Evolutionary conservation across 2,329 filamentous ascomycete species (phyloP).

Genomic region (Emmonsiellopsis sp.): DNA sequence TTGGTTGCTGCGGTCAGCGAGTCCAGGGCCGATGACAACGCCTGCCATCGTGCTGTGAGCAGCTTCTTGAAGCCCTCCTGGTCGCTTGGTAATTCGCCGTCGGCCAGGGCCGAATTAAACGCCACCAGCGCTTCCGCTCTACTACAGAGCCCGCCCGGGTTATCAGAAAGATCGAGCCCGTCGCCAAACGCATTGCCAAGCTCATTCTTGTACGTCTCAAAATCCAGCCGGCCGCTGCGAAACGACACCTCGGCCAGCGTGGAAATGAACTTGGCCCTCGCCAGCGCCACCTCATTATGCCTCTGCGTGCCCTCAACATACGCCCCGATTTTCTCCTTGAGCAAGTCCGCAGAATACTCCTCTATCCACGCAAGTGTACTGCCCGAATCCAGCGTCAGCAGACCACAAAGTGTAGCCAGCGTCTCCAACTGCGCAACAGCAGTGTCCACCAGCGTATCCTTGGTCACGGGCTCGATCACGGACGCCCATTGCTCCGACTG

Average conservation of each 20-base stretch:
- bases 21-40: slow-evolving; percentile 43
- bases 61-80: slow-evolving; percentile 22
- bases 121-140: slow-evolving; percentile 50
- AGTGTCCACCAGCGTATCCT: slow-evolving; percentile 58
- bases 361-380: slow-evolving; percentile 49
- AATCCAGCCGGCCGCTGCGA: slow-evolving; percentile 40
- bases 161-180: slow-evolving; percentile 31
- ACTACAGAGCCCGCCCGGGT: slow-evolving; percentile 43
- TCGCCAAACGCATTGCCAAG: slow-evolving; percentile 33
- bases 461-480: slow-evolving; percentile 58
- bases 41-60: slow-evolving; percentile 41
- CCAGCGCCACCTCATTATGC: slow-evolving; percentile 45
- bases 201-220: slow-evolving; percentile 44
- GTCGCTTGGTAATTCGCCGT: slow-evolving; percentile 21
- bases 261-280: slow-evolving; percentile 48
- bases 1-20: slow-evolving; percentile 44
- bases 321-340: slow-evolving; percentile 45
- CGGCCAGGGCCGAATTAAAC: slow-evolving; percentile 42
- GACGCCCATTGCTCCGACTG: slow-evolving; percentile 54
- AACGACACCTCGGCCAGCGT: slow-evolving; percentile 51
- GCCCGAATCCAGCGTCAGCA: slow-evolving; percentile 35
- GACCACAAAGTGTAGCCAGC: slow-evolving; percentile 43
- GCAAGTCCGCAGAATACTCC: slow-evolving; percentile 45
- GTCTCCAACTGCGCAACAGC: slow-evolving; percentile 54
- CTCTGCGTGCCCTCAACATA: slow-evolving; percentile 40